These are phyloP conservation scores for Tuctoria greenei DNA, from an alignment of 176 grass and related monocot genomes.

Conservation along the genomic window DNA sequence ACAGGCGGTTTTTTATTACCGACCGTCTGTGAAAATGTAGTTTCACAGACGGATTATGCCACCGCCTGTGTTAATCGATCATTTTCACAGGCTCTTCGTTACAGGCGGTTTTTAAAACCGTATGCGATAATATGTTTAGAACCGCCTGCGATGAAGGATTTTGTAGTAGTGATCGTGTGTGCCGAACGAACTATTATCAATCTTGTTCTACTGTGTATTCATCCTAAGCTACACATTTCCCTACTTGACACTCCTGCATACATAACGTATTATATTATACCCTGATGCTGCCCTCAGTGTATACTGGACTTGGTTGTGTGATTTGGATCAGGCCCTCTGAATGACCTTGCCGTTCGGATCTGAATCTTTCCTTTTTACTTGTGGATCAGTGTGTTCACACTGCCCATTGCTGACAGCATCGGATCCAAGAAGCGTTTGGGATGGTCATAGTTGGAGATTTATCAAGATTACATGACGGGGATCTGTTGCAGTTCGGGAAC, in stretches of 20 bases:
- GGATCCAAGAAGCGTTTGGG: background rate
- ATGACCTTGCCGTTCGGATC: background rate
- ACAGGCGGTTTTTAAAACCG: too few species aligned
- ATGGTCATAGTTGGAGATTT: background rate
- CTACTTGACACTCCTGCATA: background rate
- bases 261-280: background rate
- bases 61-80: too few species aligned
- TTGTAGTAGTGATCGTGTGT: too few species aligned
- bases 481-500: background rate
- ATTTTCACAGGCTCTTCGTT: too few species aligned
- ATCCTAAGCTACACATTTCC: background rate
- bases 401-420: background rate
- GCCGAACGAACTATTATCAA: background rate
- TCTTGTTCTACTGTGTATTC: background rate
- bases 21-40: too few species aligned
- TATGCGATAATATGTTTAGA: too few species aligned
- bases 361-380: background rate
- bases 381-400: background rate
- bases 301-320: background rate
- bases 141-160: too few species aligned
- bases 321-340: background rate
- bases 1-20: too few species aligned
- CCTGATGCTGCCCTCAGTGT: background rate
- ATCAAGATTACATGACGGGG: background rate
- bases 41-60: too few species aligned